Conservation (phyloP, 768 basidiomycete species). For the Hortiboletus campestris region DNA sequence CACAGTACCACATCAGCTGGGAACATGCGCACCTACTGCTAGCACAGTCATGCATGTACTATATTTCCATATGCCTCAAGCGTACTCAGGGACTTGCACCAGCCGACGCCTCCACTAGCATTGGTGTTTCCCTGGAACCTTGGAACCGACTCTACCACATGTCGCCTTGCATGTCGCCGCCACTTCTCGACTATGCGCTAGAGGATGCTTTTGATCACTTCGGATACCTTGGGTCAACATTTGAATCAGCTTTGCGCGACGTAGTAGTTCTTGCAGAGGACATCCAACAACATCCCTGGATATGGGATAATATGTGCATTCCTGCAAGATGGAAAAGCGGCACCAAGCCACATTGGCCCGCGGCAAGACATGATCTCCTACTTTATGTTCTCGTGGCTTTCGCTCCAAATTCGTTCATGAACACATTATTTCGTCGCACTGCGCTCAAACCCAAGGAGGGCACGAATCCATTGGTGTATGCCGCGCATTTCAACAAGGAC, state of each 20-base stretch:
- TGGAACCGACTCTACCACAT: neutral
- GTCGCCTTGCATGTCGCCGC: neutral
- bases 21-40: neutral
- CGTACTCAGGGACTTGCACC: neutral
- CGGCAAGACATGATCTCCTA: neutral
- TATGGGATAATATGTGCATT: neutral
- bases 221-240: neutral
- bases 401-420: neutral
- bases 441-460: neutral
- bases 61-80: constrained; percentile 2
- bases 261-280: neutral
- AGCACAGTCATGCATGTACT: neutral
- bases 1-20: neutral
- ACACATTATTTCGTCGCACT: neutral
- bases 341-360: neutral
- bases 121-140: neutral
- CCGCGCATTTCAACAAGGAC: neutral
- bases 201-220: neutral
- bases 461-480: constrained; percentile 2
- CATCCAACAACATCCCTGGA: neutral
- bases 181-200: neutral
- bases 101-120: too few relatives aligned
- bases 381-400: constrained; percentile 2
- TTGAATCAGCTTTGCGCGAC: neutral
- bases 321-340: neutral